Conservation (phyloP, 768 basidiomycete species). For the Kwoniella dendrophila region DNA sequence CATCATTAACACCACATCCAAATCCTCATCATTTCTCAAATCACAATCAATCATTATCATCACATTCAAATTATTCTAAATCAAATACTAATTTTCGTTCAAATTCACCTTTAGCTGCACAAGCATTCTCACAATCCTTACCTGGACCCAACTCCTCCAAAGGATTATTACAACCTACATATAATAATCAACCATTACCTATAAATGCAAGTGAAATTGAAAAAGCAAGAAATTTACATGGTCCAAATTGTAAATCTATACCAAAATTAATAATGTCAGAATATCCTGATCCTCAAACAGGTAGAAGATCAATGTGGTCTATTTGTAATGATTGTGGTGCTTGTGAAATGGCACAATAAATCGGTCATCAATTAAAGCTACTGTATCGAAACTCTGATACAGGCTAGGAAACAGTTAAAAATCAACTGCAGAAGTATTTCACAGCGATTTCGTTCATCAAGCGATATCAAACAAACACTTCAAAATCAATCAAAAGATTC, state of each 20-base stretch:
- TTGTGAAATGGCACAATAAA: conserved; percentile 34
- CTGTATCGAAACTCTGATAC: no score
- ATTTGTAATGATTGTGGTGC: conserved; percentile 47
- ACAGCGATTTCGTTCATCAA: no score
- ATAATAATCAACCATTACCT: conserved; percentile 28
- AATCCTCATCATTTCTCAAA: conserved; percentile 50
- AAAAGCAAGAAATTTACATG: conserved; percentile 38
- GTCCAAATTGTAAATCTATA: conserved; percentile 42
- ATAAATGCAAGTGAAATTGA: conserved; percentile 41
- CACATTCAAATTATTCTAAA: conserved; percentile 3
- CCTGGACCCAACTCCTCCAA: conserved; percentile 27
- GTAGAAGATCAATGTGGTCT: conserved; percentile 41
- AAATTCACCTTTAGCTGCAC: conserved; percentile 40
- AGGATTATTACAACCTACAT: conserved; percentile 44
- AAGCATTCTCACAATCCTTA: conserved; percentile 45
- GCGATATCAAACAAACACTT: no score
- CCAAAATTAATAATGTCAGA: conserved; percentile 41
- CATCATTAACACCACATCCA: conserved; percentile 43
- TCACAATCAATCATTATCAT: conserved; percentile 26
- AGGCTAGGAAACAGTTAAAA: no score
- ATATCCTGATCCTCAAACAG: conserved; percentile 45
- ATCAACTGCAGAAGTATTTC: no score
- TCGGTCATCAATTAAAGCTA: no score
- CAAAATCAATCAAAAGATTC: no score
- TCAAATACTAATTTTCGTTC: conserved; percentile 15